A percentile compares a stretch with the other conserved stretches of the same genome.
Conservation (phyloP, 495 filamentous ascomycete genomes). For the Echria macrotheca region DNA sequence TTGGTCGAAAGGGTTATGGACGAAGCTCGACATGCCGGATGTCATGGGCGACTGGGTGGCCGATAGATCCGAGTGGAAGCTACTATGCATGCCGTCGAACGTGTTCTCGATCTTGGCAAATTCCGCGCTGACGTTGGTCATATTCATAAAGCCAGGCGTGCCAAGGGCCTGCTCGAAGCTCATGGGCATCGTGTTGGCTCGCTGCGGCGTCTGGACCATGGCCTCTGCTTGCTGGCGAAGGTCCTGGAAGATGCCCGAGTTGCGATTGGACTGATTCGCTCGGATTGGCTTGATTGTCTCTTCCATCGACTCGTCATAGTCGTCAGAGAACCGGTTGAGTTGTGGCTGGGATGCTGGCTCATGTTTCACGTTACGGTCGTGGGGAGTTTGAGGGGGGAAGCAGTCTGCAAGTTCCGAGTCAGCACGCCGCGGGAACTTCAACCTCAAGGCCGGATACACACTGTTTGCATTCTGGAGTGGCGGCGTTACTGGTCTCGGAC, state of each 20-base stretch:
- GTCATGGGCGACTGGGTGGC: conserved; percentile 30
- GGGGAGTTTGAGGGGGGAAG: conserved; percentile 44
- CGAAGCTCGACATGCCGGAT: conserved; percentile 19
- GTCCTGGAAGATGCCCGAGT: conserved; percentile 40
- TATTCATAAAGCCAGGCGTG: conserved; percentile 50
- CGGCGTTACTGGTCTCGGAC: conserved; percentile 53
- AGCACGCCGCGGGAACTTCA: conserved; percentile 5
- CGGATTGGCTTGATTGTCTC: conserved; percentile 49
- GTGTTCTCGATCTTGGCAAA: conserved; percentile 46
- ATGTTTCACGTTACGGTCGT: conserved; percentile 32
- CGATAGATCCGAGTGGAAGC: conserved; percentile 28
- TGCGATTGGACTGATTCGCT: conserved; percentile 26
- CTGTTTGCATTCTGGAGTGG: conserved; percentile 48
- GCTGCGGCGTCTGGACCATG: conserved; percentile 26
- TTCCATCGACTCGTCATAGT: conserved; percentile 53
- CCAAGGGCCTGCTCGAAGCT: conserved; percentile 34
- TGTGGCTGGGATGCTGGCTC: conserved; percentile 24
- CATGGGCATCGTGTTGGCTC: conserved; percentile 41
- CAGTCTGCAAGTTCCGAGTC: conserved; percentile 29
- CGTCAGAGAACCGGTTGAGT: conserved; percentile 42
- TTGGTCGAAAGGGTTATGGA: conserved; percentile 25
- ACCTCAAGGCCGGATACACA: conserved; percentile 30
- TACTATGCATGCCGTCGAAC: conserved; percentile 30
- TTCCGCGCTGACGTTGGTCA: conserved; percentile 46
- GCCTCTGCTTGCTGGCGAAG: conserved; percentile 40